Base-by-base conservation (phyloP, 1,284 basidiomycete genomes). In the Ceratobasidium papillatum region DNA sequence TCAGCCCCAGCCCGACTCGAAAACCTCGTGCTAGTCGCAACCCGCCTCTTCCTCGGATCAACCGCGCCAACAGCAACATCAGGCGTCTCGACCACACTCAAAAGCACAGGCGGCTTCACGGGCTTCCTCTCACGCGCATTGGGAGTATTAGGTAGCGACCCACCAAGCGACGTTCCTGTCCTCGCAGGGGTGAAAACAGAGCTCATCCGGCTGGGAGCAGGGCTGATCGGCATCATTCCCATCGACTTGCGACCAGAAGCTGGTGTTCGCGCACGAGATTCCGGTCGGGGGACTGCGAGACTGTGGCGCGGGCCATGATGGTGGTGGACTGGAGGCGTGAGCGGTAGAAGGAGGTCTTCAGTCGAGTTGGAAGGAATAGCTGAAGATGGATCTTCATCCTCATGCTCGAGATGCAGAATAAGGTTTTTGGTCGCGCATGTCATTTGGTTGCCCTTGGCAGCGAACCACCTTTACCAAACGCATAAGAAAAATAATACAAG, bases 341-440 rank as follows among this genome's bases (percentile, higher is more conserved):
- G 12, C 88, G 84, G 12, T 83, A 82, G 0, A 85, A 85, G 14
- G 82, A 79, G 1, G 83, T 74, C 54, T 43, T 73, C 61, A 54
- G 65, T 64, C 1, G 71, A 56, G 17, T 65, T 56, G 36, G 63
- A 27, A 58, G 72, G 19, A 62, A 69, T 19, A 59, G 76, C 59
- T 41, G 36, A 11, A 32, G 49, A 25, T 30, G 34, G 58, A 14
- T 64, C 54, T 25, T 27, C 27, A 52, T 78, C 75, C 25, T 77
- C 76, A 14, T 71, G 68, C 7, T 94, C 91, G 1, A 96, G 84
- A 78, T 95, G 94, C 52, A 96, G 83, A 75, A 96, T 94, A 36
- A 94, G 85, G 9, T 92, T 93, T 82, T 95, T 94, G 0, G 94
- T 95, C 0, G 94, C 94, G 79, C 94, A 95, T 27, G 94, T 95